These are phyloP conservation scores for Rhodotorula paludigena DNA, from an alignment of 768 basidiomycete genomes.

Conservation along the genomic window DNA sequence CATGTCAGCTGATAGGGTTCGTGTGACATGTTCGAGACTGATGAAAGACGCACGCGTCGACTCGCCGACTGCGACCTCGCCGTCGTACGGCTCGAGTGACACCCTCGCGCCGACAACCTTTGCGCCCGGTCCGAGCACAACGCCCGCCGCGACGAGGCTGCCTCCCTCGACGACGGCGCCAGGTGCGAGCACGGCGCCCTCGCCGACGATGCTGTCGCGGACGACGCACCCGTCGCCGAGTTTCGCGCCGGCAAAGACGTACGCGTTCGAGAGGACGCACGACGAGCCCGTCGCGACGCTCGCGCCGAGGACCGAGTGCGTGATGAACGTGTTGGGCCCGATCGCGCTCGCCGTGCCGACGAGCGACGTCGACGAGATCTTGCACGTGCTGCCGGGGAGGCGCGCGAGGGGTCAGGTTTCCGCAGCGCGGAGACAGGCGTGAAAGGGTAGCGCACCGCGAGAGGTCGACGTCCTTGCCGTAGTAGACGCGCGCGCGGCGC, in stretches of 20 bases:
- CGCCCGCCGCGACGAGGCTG: conserved; percentile 74
- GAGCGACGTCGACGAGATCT: conserved; percentile 72
- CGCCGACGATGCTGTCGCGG: conserved; percentile 73
- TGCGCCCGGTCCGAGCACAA: conserved; percentile 69
- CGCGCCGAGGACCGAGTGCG: conserved; percentile 48
- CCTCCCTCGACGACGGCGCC: conserved; percentile 65
- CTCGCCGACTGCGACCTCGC: conserved; percentile 47
- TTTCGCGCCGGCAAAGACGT: conserved; percentile 67
- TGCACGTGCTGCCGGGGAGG: conserved; percentile 61
- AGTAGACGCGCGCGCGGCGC: conserved; percentile 79
- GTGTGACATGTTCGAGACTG: conserved; percentile 34
- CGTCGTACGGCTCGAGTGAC: conserved; percentile 41
- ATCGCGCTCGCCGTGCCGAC: conserved; percentile 73
- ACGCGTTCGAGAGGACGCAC: conserved; percentile 55
- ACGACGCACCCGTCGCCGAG: conserved; percentile 65
- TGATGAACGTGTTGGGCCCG: conserved; percentile 64
- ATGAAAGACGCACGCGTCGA: background rate
- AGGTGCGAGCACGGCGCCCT: conserved; percentile 59
- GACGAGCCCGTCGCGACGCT: conserved; percentile 45
- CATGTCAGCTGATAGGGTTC: background rate
- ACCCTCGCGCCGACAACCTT: conserved; percentile 50
- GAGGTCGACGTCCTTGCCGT: conserved; percentile 72
- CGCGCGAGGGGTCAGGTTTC: background rate
- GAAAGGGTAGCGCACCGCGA: conserved; percentile 60
- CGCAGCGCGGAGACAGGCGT: background rate